phyloP scores from a whole-genome alignment of 2,329 filamentous ascomycete species.

The Metarhizium rileyi region DNA sequence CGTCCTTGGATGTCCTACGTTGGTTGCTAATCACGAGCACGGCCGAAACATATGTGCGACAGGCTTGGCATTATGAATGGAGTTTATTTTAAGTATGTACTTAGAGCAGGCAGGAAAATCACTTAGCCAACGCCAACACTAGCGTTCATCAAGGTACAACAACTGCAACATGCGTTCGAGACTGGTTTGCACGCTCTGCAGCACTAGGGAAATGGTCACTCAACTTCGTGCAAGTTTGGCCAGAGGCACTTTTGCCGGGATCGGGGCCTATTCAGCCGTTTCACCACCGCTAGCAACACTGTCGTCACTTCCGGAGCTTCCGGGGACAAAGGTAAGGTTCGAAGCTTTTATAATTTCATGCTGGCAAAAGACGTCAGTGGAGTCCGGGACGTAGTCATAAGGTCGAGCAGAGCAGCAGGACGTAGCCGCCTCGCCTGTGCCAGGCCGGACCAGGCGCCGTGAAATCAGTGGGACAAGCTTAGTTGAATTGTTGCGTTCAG shows the following conservation, averaged over 20 bases:
- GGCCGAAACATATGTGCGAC: not conserved
- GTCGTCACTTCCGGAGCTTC: too few relatives aligned
- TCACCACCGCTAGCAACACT: too few relatives aligned
- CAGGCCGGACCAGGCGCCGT: too few relatives aligned
- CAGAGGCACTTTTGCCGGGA: conserved; percentile 10
- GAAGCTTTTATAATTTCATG: too few relatives aligned
- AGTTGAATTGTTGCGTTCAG: too few relatives aligned
- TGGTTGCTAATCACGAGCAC: not conserved
- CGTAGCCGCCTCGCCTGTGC: too few relatives aligned
- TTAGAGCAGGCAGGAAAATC: conserved; percentile 8
- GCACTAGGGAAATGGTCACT: conserved; percentile 35
- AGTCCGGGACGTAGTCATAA: too few relatives aligned
- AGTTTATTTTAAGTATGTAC: not conserved
- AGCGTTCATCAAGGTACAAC: conserved; percentile 3
- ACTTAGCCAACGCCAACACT: conserved; percentile 12
- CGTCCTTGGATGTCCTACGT: not conserved
- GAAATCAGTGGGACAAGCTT: too few relatives aligned
- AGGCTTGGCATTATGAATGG: not conserved
- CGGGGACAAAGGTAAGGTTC: too few relatives aligned
- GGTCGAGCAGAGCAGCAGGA: too few relatives aligned
- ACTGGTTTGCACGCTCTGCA: conserved; percentile 19
- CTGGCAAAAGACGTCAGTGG: too few relatives aligned
- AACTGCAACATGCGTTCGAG: conserved; percentile 2
- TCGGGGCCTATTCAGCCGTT: too few relatives aligned
- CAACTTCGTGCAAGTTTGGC: conserved; percentile 24